Evolutionary conservation across 306 rosid genomes (phyloP).

Genomic region (Castanea mollissima): DNA sequence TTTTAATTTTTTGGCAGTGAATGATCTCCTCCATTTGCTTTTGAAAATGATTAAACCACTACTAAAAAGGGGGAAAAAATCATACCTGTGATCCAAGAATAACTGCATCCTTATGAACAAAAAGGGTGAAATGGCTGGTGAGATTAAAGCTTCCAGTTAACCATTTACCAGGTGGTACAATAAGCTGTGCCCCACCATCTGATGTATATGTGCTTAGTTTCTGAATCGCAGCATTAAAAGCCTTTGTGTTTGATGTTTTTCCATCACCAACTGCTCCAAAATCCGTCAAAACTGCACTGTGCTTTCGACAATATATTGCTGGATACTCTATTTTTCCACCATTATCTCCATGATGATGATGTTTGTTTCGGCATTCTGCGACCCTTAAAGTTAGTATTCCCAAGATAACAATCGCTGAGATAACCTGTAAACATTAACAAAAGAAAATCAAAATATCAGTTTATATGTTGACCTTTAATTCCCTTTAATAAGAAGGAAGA

Average conservation of each 20-base stretch:
- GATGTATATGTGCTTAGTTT: conserved; percentile 41
- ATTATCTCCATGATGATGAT: background rate
- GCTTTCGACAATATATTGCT: conserved; percentile 57
- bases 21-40: too few species aligned
- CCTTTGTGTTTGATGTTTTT: conserved; percentile 55
- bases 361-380: conserved; percentile 29
- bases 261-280: conserved; percentile 94
- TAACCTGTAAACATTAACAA: conserved; percentile 4
- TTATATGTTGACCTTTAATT: background rate
- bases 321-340: conserved; percentile 20
- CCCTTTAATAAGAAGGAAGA: background rate
- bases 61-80: background rate
- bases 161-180: conserved; percentile 91
- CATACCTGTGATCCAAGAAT: conserved; percentile 81
- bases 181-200: conserved; percentile 71
- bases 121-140: conserved; percentile 85
- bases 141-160: conserved; percentile 89
- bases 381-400: conserved; percentile 20
- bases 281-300: conserved; percentile 57
- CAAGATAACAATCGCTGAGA: conserved; percentile 1
- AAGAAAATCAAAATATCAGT: background rate
- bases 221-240: conserved; percentile 62
- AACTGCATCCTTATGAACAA: conserved; percentile 70
- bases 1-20: too few species aligned
- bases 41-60: too few species aligned